These are phyloP conservation scores for Dioscorea alata DNA, from an alignment of 106 monocot species.

Conservation along the genomic window DNA sequence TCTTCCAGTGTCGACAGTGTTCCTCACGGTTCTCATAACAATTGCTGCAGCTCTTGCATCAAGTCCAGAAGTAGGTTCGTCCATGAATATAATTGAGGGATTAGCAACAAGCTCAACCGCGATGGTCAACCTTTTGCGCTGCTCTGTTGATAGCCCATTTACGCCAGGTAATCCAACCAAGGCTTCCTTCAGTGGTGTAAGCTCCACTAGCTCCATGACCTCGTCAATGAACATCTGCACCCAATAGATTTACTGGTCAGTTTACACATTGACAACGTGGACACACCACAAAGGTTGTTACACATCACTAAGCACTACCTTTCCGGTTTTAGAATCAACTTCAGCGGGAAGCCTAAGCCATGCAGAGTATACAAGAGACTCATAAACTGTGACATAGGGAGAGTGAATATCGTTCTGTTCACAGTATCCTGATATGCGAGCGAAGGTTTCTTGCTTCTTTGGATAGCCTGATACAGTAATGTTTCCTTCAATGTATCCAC, in stretches of 20 bases:
- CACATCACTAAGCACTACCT: slow-evolving; percentile 14
- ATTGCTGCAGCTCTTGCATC: slow-evolving; percentile 48
- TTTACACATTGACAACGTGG: too few relatives aligned
- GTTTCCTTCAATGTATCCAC: slow-evolving; percentile 58
- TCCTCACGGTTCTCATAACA: slow-evolving; percentile 42
- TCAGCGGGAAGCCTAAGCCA: slow-evolving; percentile 57
- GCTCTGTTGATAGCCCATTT: slow-evolving; percentile 41
- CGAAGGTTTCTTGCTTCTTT: slow-evolving; percentile 65
- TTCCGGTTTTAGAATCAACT: slow-evolving; percentile 34
- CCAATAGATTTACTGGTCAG: background rate
- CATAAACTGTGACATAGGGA: slow-evolving; percentile 58
- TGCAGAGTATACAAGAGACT: slow-evolving; percentile 58
- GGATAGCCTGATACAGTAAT: slow-evolving; percentile 56
- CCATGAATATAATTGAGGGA: slow-evolving; percentile 47
- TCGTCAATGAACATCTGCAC: slow-evolving; percentile 36
- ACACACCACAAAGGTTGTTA: too few relatives aligned
- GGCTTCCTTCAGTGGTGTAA: slow-evolving; percentile 17
- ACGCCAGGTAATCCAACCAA: slow-evolving; percentile 37
- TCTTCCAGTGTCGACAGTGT: slow-evolving; percentile 42
- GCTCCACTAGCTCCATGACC: slow-evolving; percentile 43
- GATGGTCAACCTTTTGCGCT: slow-evolving; percentile 42
- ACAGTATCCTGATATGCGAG: slow-evolving; percentile 57
- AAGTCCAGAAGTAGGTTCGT: slow-evolving; percentile 37
- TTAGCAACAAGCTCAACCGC: slow-evolving; percentile 44
- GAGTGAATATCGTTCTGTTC: slow-evolving; percentile 75